Conservation (phyloP, 306 rosid species). For the Quercus aquifolioides region DNA sequence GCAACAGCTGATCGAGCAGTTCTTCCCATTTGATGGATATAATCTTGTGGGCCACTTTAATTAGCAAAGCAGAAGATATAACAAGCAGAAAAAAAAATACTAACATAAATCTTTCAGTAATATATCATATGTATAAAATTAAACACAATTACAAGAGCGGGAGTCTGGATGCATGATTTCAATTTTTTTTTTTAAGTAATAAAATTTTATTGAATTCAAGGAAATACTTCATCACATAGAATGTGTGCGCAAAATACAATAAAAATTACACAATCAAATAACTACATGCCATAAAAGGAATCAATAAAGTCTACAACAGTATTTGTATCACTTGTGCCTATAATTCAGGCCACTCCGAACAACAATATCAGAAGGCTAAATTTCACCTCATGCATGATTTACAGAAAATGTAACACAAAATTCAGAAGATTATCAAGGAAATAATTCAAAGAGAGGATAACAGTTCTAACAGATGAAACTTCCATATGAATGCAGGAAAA, state of each 20-base stretch:
- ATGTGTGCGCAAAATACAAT: too few relatives aligned
- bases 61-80: constrained; percentile 10
- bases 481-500: not conserved
- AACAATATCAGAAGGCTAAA: too few relatives aligned
- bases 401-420: not conserved
- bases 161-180: not conserved
- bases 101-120: not conserved
- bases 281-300: too few relatives aligned
- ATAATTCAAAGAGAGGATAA: not conserved
- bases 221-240: too few relatives aligned
- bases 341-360: too few relatives aligned
- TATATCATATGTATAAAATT: not conserved
- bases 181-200: too few relatives aligned
- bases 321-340: too few relatives aligned
- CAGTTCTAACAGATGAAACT: not conserved
- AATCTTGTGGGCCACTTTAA: constrained; percentile 49
- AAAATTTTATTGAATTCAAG: too few relatives aligned
- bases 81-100: too few relatives aligned
- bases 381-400: not conserved
- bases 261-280: too few relatives aligned
- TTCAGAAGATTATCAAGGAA: not conserved
- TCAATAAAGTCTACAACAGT: too few relatives aligned
- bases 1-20: constrained; percentile 92
- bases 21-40: constrained; percentile 90
- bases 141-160: not conserved